These are phyloP conservation scores for Aspergillus quadrilineatus DNA, from an alignment of 2,329 filamentous ascomycete genomes.

Conservation along the genomic window DNA sequence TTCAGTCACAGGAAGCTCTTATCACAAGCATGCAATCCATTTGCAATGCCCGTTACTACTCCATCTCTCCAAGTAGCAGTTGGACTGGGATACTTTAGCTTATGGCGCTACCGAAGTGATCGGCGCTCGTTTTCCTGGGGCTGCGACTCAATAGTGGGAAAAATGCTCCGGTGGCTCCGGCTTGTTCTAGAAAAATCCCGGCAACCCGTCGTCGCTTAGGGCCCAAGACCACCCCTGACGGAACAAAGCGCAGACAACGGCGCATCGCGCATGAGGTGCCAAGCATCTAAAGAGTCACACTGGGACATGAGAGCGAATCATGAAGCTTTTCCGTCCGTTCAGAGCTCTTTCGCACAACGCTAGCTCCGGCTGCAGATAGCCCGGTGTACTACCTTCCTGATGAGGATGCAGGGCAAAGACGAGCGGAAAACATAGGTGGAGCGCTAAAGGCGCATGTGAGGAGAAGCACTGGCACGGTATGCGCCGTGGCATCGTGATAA, in stretches of 20 bases:
- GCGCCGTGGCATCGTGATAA: background rate
- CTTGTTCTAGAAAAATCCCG: conserved; percentile 15
- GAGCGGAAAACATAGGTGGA: conserved; percentile 1
- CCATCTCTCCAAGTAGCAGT: background rate
- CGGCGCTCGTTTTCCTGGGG: conserved; percentile 1
- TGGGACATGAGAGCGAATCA: conserved; percentile 12
- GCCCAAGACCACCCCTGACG: conserved; percentile 7
- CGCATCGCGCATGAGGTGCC: conserved; percentile 18
- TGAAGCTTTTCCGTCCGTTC: conserved; percentile 10
- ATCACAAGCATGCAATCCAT: conserved; percentile 5
- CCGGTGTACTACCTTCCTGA: conserved; percentile 18
- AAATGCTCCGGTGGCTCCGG: conserved; percentile 6
- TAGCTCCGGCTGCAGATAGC: conserved; percentile 7
- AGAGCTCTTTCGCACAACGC: conserved; percentile 12
- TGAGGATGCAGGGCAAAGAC: conserved; percentile 7
- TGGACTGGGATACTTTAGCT: background rate
- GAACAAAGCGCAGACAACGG: conserved; percentile 7
- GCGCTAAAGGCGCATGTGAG: conserved; percentile 8
- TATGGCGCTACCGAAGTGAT: conserved; percentile 5
- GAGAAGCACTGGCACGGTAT: background rate
- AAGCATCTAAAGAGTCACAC: conserved; percentile 16
- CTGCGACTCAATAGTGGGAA: conserved; percentile 11
- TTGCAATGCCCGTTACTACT: background rate
- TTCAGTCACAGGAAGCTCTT: background rate
- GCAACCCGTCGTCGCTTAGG: background rate